phyloP scores from a whole-genome alignment of 306 rosid species.

The Trichosanthes cucumerina region DNA sequence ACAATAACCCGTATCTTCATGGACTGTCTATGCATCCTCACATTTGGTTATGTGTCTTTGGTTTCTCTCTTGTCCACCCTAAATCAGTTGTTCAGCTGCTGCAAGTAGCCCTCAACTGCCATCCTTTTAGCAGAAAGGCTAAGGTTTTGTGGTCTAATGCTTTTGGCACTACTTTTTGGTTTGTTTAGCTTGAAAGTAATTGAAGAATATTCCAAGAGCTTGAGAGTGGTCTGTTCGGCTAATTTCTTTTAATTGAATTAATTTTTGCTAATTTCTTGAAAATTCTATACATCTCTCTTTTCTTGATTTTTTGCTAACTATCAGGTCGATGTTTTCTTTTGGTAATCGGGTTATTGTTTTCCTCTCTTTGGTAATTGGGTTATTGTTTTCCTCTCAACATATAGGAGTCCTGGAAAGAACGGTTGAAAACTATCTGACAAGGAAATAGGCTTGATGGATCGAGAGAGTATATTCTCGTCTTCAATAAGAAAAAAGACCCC shows the following conservation, averaged over 20 bases:
- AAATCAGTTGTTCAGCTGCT: not conserved
- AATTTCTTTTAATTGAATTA: too few relatives aligned
- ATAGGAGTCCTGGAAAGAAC: not conserved
- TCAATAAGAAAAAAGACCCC: not conserved
- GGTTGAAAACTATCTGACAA: not conserved
- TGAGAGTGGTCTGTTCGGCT: not conserved
- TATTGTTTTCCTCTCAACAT: too few relatives aligned
- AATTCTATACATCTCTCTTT: not conserved
- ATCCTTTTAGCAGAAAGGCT: not conserved
- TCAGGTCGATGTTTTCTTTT: not conserved
- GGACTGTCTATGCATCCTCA: not conserved
- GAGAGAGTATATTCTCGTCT: not conserved
- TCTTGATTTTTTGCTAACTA: not conserved
- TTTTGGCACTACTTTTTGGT: not conserved
- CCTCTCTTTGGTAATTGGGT: not conserved
- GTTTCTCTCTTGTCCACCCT: not conserved
- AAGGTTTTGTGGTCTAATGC: not conserved
- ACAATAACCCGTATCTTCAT: not conserved
- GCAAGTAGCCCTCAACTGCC: not conserved
- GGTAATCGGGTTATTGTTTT: not conserved
- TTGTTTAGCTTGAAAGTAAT: not conserved
- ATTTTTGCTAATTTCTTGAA: not conserved
- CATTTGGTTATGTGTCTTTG: not conserved
- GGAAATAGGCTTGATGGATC: not conserved
- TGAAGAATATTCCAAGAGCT: not conserved